Evolutionary conservation across 2,329 filamentous ascomycete genomes (phyloP), one percentile per base, ranked within the genome.

Genomic region (Fusarium albidum): DNA sequence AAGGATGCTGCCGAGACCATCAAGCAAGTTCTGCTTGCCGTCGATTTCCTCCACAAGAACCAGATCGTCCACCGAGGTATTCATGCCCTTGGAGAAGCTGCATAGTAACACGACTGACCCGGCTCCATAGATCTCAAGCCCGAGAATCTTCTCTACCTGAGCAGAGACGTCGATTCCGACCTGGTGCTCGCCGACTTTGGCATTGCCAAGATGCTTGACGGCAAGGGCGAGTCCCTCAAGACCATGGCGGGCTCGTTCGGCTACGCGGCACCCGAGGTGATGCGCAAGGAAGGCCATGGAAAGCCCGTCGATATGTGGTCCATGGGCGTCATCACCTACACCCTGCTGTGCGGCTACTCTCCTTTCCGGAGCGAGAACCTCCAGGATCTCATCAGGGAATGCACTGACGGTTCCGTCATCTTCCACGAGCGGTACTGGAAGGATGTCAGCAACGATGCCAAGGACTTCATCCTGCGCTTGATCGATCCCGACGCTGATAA

Each of bases 231-330:
- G 69, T 91, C 96, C 37, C 84, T 99, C 59, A 98, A 92, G 64
- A 98, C 93, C 44, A 99, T 99, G 95, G 95, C 95, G 35, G 95
- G 95, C 35, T 98, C 95, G 0, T 98, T 99, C 71, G 95, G 95
- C 48, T 99, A 99, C 69, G 95, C 95, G 15, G 95, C 95, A 2
- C 95, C 95, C 9, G 95, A 99, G 74, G 93, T 99, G 54, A 99
- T 99, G 95, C 82, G 96, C 61, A 97, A 97, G 81, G 88, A 91
- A 70, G 95, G 95, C 15, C 96, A 99, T 73, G 95, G 95, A 72
- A 99, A 98, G 76, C 92, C 95, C 5, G 95, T 98, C 28, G 95
- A 99, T 72, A 96, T 99, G 91, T 99, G 95, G 95, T 98, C 95
- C 4, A 84, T 99, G 76, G 95, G 95, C 58, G 95, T 99, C 69